These are phyloP conservation scores for Euphrasia confusa DNA, from an alignment of 257 asterid species.

Conservation along the genomic window DNA sequence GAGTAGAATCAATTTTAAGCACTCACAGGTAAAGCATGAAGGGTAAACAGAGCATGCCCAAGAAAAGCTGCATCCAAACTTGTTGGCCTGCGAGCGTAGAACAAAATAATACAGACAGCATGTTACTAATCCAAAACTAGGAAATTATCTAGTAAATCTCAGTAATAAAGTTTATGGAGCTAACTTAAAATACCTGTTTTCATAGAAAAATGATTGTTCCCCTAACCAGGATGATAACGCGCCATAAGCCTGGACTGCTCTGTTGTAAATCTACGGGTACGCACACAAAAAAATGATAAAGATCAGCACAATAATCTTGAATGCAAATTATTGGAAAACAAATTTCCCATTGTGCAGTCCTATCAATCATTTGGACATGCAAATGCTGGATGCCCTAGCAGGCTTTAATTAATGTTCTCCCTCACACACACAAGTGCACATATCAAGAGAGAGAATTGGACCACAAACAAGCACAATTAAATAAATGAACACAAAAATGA, in stretches of 20 bases:
- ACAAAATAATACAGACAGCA: conserved; percentile 18
- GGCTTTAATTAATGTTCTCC: too few relatives aligned
- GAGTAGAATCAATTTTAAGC: conserved; percentile 3
- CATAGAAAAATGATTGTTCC: conserved; percentile 63
- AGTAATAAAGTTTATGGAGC: conserved; percentile 17
- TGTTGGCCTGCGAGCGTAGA: conserved; percentile 68
- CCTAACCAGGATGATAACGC: conserved; percentile 76
- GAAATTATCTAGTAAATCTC: neutral
- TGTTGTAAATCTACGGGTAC: conserved; percentile 60
- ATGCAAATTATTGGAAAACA: too few relatives aligned
- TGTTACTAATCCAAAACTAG: conserved; percentile 15
- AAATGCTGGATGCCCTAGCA: too few relatives aligned
- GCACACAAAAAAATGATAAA: neutral
- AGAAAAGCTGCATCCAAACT: conserved; percentile 88
- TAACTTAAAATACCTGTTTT: conserved; percentile 44
- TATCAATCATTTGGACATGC: too few relatives aligned
- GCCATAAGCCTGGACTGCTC: conserved; percentile 58
- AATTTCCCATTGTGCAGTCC: too few relatives aligned
- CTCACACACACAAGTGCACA: too few relatives aligned
- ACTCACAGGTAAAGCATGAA: conserved; percentile 95
- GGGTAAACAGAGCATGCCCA: conserved; percentile 70
- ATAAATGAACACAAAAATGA: too few relatives aligned
- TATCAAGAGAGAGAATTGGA: too few relatives aligned
- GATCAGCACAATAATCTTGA: neutral
- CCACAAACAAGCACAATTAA: too few relatives aligned